A percentile compares a stretch with the other conserved stretches of the same genome.
phyloP scores from a whole-genome alignment of 768 basidiomycete genomes.

The Russula lepida region DNA sequence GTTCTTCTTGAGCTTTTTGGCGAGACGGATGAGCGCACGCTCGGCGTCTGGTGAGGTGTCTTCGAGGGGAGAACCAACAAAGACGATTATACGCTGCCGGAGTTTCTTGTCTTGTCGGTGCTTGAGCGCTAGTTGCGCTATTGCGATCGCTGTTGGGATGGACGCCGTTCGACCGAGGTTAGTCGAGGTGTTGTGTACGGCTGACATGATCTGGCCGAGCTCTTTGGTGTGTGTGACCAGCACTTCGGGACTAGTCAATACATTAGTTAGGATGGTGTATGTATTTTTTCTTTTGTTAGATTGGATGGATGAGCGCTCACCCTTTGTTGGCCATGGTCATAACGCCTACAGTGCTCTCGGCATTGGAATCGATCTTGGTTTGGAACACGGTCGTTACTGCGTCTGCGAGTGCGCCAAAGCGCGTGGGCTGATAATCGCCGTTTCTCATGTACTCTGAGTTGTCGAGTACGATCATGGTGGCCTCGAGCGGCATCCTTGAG shows the following conservation, averaged over 20 bases:
- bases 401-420: constrained; percentile 87
- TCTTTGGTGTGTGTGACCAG: constrained; percentile 95
- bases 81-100: constrained; percentile 90
- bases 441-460: constrained; percentile 98
- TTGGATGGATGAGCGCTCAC: constrained; percentile 36
- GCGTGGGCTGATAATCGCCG: constrained; percentile 79
- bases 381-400: constrained; percentile 85
- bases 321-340: constrained; percentile 99
- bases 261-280: background rate
- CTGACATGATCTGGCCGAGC: constrained; percentile 81
- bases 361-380: constrained; percentile 91
- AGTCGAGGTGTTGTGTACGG: constrained; percentile 58
- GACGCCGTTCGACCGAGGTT: constrained; percentile 79
- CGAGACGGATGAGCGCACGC: constrained; percentile 67
- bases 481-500: constrained; percentile 84
- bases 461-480: constrained; percentile 95
- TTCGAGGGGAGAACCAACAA: constrained; percentile 83
- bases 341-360: constrained; percentile 93
- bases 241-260: constrained; percentile 71
- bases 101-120: constrained; percentile 98
- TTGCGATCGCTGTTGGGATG: constrained; percentile 82
- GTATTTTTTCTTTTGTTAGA: no score
- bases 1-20: constrained; percentile 98
- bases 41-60: constrained; percentile 66
- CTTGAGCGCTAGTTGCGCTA: constrained; percentile 94